Conservation (phyloP, 169 alveolate species). For the Theileria parva region DNA sequence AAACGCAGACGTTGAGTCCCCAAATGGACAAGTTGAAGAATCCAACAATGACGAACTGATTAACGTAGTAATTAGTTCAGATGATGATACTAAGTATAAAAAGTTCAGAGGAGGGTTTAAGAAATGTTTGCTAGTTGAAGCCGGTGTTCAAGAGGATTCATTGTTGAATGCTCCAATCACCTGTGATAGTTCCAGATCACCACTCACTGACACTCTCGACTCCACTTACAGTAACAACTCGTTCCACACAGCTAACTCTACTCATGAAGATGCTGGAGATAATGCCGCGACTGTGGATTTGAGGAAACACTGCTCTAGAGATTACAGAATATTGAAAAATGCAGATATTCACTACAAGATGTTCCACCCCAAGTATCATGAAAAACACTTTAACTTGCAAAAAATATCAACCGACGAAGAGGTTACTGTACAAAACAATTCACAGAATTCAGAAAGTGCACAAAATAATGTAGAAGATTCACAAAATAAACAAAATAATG, state of each 20-base stretch:
- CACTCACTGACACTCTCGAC: background rate
- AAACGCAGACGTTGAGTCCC: background rate
- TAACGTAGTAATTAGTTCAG: background rate
- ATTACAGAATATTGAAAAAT: background rate
- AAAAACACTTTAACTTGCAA: background rate
- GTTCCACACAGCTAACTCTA: background rate
- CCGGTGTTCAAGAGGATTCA: background rate
- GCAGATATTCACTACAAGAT: background rate
- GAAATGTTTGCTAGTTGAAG: background rate
- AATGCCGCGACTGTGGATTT: background rate
- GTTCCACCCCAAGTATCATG: constrained; percentile 9
- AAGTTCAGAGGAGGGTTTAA: background rate
- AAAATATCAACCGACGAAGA: background rate
- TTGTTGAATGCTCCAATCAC: background rate
- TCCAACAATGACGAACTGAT: background rate
- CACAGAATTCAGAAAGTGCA: no score
- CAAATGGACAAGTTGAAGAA: background rate
- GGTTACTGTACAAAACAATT: background rate
- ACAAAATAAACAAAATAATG: no score
- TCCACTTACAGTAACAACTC: background rate
- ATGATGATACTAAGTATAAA: background rate
- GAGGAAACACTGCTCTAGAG: background rate
- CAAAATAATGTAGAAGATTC: no score
- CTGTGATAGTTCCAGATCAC: background rate
- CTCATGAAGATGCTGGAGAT: background rate